phyloP scores from a whole-genome alignment of 2,329 filamentous ascomycete genomes.

The Beauveria scarabaeidicola region DNA sequence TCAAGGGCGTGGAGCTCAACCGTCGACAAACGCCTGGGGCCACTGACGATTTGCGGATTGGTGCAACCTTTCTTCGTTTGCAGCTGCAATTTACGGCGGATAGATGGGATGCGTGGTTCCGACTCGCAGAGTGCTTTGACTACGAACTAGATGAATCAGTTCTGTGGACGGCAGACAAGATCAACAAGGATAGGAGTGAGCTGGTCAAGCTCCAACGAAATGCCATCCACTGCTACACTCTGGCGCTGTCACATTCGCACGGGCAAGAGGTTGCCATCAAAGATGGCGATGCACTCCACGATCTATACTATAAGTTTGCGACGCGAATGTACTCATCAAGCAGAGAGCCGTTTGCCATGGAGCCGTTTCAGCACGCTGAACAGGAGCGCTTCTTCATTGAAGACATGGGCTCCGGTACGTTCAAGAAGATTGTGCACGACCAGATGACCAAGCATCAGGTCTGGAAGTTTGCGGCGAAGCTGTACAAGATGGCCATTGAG shows the following conservation, averaged over 20 bases:
- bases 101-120: slow-evolving; percentile 86
- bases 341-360: slow-evolving; percentile 54
- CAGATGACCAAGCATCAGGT: slow-evolving; percentile 53
- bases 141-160: slow-evolving; percentile 81
- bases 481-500: slow-evolving; percentile 48
- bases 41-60: slow-evolving; percentile 76
- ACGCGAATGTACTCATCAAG: slow-evolving; percentile 56
- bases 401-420: slow-evolving; percentile 39
- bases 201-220: slow-evolving; percentile 67
- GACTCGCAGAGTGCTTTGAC: slow-evolving; percentile 79
- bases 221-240: slow-evolving; percentile 71
- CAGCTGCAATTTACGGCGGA: slow-evolving; percentile 76
- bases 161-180: slow-evolving; percentile 82
- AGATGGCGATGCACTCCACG: slow-evolving; percentile 46
- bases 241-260: slow-evolving; percentile 49
- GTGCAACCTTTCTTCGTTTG: slow-evolving; percentile 68
- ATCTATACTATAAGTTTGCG: slow-evolving; percentile 52
- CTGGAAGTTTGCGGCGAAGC: slow-evolving; percentile 50
- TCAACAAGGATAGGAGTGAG: slow-evolving; percentile 73
- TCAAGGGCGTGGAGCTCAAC: slow-evolving; percentile 58
- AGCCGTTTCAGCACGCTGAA: slow-evolving; percentile 49
- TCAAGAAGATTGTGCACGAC: slow-evolving; percentile 42
- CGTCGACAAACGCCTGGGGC: slow-evolving; percentile 71
- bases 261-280: slow-evolving; percentile 33
- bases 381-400: slow-evolving; percentile 51